Percentiles rank a stretch among this genome's conserved stretches.
Evolutionary conservation across 2,329 filamentous ascomycete genomes (phyloP).

Genomic region (Penicillium sp.): DNA sequence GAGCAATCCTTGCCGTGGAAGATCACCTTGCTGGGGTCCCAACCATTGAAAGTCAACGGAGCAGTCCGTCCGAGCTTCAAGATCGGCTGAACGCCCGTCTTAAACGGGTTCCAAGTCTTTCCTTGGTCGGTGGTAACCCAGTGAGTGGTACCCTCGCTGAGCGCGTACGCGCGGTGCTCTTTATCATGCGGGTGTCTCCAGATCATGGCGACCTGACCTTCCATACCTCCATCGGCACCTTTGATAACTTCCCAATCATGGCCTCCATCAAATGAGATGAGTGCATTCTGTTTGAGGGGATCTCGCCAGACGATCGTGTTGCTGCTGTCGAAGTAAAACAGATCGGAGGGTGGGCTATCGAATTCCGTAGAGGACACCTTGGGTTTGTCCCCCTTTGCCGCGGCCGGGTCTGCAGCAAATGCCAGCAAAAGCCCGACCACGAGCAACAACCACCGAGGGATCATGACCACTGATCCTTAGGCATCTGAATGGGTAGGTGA

Average conservation of each 20-base stretch:
- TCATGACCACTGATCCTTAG: conserved; percentile 33
- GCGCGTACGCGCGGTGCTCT: conserved; percentile 66
- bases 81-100: conserved; percentile 55
- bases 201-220: conserved; percentile 52
- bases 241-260: conserved; percentile 67
- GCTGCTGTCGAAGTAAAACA: conserved; percentile 89
- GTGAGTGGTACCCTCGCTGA: conserved; percentile 65
- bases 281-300: conserved; percentile 58
- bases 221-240: conserved; percentile 52
- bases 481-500: conserved; percentile 26
- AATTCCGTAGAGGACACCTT: conserved; percentile 62
- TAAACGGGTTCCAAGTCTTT: conserved; percentile 72
- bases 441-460: conserved; percentile 44
- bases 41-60: conserved; percentile 72
- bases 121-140: conserved; percentile 81
- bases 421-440: conserved; percentile 51
- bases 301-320: conserved; percentile 75
- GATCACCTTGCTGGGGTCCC: conserved; percentile 76
- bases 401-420: conserved; percentile 36
- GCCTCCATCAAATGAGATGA: conserved; percentile 76
- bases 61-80: conserved; percentile 41
- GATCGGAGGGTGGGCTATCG: conserved; percentile 58
- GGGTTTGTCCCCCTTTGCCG: conserved; percentile 59
- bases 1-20: conserved; percentile 69
- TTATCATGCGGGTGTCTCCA: conserved; percentile 73